A percentile compares a stretch with the other conserved stretches of the same genome.
Evolutionary conservation across 2,329 filamentous ascomycete genomes (phyloP).

Genomic region (Niveomyces coronatus): DNA sequence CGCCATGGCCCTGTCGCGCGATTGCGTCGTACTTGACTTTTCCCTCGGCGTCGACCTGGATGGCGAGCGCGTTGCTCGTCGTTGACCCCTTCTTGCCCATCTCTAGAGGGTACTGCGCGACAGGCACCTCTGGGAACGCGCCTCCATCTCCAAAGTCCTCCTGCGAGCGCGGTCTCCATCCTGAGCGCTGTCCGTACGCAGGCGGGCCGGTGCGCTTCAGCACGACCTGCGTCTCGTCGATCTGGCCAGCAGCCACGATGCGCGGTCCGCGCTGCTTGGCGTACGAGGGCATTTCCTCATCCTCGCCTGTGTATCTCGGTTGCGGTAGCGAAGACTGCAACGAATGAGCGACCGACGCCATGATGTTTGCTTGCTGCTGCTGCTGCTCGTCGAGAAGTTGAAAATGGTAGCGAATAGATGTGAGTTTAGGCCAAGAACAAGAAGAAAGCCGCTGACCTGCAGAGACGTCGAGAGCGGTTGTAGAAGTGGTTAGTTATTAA

Average conservation of each 20-base stretch:
- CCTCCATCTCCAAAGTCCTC: slow-evolving; percentile 96
- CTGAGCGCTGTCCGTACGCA: slow-evolving; percentile 72
- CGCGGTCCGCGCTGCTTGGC: slow-evolving; percentile 70
- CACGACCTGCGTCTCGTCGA: slow-evolving; percentile 80
- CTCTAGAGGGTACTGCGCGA: slow-evolving; percentile 91
- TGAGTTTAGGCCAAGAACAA: too few species aligned
- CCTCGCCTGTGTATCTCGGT: slow-evolving; percentile 82
- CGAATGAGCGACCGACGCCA: slow-evolving; percentile 60
- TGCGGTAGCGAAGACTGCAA: slow-evolving; percentile 75
- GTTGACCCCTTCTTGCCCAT: slow-evolving; percentile 75
- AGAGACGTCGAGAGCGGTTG: too few species aligned
- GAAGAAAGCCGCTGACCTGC: too few species aligned
- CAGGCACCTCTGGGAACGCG: slow-evolving; percentile 85
- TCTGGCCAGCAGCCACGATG: slow-evolving; percentile 67
- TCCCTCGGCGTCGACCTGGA: slow-evolving; percentile 83
- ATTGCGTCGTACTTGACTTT: slow-evolving; percentile 97
- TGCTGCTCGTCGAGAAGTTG: slow-evolving; percentile 11
- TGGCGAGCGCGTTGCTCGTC: slow-evolving; percentile 77
- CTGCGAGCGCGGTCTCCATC: slow-evolving; percentile 80
- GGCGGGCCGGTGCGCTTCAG: slow-evolving; percentile 77
- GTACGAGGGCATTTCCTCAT: slow-evolving; percentile 66
- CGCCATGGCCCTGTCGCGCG: slow-evolving; percentile 76
- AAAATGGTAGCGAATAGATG: too few species aligned
- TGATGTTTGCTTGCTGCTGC: slow-evolving; percentile 22
- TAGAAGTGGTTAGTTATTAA: too few species aligned